These are phyloP conservation scores for Ceratobasidium papillatum DNA, from an alignment of 1,284 basidiomycete species.

Conservation along the genomic window DNA sequence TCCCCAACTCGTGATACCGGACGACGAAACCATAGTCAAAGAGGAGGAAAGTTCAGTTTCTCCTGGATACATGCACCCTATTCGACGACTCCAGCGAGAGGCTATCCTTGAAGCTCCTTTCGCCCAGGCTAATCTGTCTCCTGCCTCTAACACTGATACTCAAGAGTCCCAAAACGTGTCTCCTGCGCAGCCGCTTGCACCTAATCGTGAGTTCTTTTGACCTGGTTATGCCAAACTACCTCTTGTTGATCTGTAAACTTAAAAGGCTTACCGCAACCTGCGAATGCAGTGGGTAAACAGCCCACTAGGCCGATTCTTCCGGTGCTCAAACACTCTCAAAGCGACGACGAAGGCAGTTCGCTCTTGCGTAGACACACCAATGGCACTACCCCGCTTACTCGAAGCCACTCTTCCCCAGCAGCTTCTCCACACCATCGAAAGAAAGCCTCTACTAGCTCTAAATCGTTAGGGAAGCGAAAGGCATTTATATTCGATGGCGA, in stretches of 20 bases:
- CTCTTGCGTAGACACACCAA: background rate
- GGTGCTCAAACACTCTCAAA: slow-evolving; percentile 21
- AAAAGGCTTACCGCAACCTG: background rate
- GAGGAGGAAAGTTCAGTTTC: slow-evolving; percentile 4
- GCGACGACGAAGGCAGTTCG: slow-evolving; percentile 12
- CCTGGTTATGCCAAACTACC: background rate
- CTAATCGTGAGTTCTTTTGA: background rate
- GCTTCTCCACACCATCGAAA: slow-evolving; percentile 17
- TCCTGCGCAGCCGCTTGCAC: background rate
- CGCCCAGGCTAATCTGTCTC: background rate
- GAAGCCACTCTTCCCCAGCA: slow-evolving; percentile 41
- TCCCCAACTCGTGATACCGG: background rate
- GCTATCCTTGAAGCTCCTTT: background rate
- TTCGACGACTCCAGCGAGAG: background rate
- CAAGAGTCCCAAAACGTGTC: slow-evolving; percentile 16
- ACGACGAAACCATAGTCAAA: background rate
- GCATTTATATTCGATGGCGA: slow-evolving; percentile 20
- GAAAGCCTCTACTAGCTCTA: slow-evolving; percentile 2
- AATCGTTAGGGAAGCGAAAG: slow-evolving; percentile 22
- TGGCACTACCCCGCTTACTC: background rate
- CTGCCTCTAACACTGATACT: slow-evolving; percentile 23
- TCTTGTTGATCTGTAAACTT: background rate
- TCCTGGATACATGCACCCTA: background rate
- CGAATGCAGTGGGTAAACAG: background rate
- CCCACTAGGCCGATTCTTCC: background rate